phyloP scores from a whole-genome alignment of 352 stramenopile genomes.

The Globisporangium acanthophoron region DNA sequence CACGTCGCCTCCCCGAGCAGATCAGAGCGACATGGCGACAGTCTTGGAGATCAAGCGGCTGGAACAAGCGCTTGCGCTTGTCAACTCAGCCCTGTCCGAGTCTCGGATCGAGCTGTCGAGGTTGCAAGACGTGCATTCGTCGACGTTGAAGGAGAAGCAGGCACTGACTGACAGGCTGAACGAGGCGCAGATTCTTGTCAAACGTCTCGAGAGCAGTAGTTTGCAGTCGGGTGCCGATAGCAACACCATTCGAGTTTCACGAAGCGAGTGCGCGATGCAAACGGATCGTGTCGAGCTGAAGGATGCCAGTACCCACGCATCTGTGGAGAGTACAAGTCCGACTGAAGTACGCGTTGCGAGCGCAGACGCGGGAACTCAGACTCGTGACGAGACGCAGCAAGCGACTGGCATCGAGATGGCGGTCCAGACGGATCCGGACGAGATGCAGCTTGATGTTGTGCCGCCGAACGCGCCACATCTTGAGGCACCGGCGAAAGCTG shows the following conservation, averaged over 20 bases:
- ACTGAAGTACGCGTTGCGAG: not conserved
- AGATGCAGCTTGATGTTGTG: not conserved
- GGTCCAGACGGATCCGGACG: constrained; percentile 2
- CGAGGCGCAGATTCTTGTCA: constrained; percentile 11
- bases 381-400: not conserved
- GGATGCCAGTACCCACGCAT: constrained; percentile 10
- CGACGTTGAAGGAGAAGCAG: constrained; percentile 43
- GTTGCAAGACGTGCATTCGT: constrained; percentile 33
- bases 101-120: constrained; percentile 41
- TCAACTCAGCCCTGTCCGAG: constrained; percentile 32
- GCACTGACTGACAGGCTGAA: constrained; percentile 29
- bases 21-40: constrained; percentile 10
- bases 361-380: constrained; percentile 1
- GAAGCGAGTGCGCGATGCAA: constrained; percentile 13
- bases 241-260: constrained; percentile 8
- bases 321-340: not conserved
- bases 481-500: not conserved
- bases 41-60: constrained; percentile 35
- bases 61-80: constrained; percentile 30
- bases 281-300: constrained; percentile 1
- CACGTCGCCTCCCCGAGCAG: not conserved
- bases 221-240: not conserved
- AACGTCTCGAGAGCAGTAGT: constrained; percentile 17
- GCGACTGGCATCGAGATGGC: not conserved
- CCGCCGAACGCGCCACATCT: not conserved